Base-by-base conservation (phyloP, 139 green algal species). In the Chlorella vulgaris region DNA sequence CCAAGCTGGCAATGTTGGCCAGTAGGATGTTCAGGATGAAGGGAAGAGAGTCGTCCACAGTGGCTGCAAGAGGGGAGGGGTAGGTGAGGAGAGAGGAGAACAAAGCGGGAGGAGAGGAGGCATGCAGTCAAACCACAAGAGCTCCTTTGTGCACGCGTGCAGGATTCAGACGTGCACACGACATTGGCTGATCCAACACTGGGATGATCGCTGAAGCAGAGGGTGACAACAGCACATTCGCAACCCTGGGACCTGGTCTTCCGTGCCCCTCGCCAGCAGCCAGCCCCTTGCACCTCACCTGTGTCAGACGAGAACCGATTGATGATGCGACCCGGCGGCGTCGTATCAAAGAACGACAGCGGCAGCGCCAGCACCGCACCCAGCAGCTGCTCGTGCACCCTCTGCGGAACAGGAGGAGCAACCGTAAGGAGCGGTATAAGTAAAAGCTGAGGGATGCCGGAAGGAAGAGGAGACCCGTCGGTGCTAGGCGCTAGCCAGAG, bases 1-100 rank as follows among this genome's bases (percentile, higher is more conserved):
- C 50, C 63, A 98, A 85, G 50, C 86, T 88, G 74, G 90, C 86
- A 39, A 78, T 38, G 80, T 94, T 92, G 35, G 95, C 94, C 53
- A 98, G 85, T 26, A 97, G 78, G 67, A 98, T 98, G 90, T 98
- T 98, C 38, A 90, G 58, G 29, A 96, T 96, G 88, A 98, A 98
- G 24, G 94, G 95, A 43, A 98, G 87, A 0, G 84, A 90, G 86
- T 98, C 93, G 63, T 98, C 95, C 22, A 94, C 84, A 3, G 83
- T 91, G n/a, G 87, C 88, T 53, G 62, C 76, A 61, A 33, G 6
- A 40, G 7, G 10, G 63, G 63, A 31, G 15, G 21, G 15, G 31
- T 31, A 47, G 8, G 63, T 3, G 63, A 43, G 19, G 63, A 33
- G 15, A 43, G 24, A 40, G 63, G 31, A 5, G 28, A 7, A 21